phyloP scores from a whole-genome alignment of 192 early-diverging fungal genomes.

The Mortierella alpina region DNA sequence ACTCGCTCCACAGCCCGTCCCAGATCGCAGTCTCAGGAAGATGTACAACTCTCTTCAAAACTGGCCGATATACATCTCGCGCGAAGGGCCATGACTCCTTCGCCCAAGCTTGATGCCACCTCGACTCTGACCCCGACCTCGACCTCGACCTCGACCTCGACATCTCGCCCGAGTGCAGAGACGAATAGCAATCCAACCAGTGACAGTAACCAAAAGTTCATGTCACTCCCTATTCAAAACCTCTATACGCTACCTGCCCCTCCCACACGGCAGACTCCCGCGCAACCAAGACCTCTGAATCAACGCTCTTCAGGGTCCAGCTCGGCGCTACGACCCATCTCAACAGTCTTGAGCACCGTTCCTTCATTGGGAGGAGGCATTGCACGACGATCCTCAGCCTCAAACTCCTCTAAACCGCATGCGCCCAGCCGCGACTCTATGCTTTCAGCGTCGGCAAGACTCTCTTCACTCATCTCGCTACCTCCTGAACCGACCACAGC shows the following conservation, averaged over 20 bases:
- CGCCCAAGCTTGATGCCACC: slow-evolving; percentile 15
- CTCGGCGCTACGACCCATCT: slow-evolving; percentile 31
- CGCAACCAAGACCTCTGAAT: slow-evolving; percentile 20
- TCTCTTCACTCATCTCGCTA: slow-evolving; percentile 14
- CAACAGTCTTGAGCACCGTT: slow-evolving; percentile 12
- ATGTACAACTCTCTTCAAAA: slow-evolving; percentile 8
- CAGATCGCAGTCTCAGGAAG: slow-evolving; percentile 40
- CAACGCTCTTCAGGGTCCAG: slow-evolving; percentile 11
- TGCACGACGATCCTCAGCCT: slow-evolving; percentile 22
- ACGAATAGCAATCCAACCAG: not conserved
- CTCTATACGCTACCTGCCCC: slow-evolving; percentile 40
- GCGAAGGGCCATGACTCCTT: slow-evolving; percentile 1
- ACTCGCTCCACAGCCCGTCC: slow-evolving; percentile 19
- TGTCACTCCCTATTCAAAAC: slow-evolving; percentile 45
- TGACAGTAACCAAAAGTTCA: not conserved
- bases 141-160: not conserved
- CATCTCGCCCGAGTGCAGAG: not conserved
- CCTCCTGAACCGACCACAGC: slow-evolving; percentile 22
- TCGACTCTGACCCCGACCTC: not conserved
- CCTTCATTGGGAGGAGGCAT: slow-evolving; percentile 39
- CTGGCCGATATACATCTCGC: slow-evolving; percentile 7
- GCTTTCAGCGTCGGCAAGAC: not conserved
- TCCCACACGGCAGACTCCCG: slow-evolving; percentile 27
- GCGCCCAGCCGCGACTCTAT: slow-evolving; percentile 15
- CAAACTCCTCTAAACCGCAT: not conserved